Percentiles rank a stretch among this genome's conserved stretches.
phyloP scores from a whole-genome alignment of 306 rosid genomes.

The Corylus avellana region DNA sequence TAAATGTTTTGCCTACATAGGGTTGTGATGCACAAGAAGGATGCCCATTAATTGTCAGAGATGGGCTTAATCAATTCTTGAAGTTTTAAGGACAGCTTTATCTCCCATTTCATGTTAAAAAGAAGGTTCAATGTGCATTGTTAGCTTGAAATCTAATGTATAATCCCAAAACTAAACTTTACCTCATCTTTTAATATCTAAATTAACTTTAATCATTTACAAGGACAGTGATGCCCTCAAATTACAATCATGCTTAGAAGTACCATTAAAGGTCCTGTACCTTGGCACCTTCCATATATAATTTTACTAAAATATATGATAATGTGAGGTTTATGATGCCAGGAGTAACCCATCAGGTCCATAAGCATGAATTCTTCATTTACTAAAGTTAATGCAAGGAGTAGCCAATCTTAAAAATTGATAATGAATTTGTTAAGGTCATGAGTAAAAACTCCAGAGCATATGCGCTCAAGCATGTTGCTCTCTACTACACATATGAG shows the following conservation, averaged over 20 bases:
- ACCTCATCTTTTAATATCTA: not conserved
- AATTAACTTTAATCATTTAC: not conserved
- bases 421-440: not conserved
- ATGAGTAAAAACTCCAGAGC: not conserved
- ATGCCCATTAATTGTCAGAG: not conserved
- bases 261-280: not conserved
- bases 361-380: not conserved
- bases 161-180: not conserved
- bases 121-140: not conserved
- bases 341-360: not conserved
- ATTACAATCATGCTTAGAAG: not conserved
- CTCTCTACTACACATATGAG: not conserved
- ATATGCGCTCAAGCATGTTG: not conserved
- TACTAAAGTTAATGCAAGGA: not conserved
- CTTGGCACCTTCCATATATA: not conserved
- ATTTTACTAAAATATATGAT: not conserved
- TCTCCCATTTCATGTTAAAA: not conserved
- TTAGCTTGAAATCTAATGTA: not conserved
- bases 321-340: not conserved
- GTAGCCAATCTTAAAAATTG: not conserved
- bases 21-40: not conserved
- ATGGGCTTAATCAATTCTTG: too few relatives aligned
- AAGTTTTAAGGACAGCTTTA: not conserved
- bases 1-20: not conserved
- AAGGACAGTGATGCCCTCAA: not conserved